Evolutionary conservation across 1,139 yeast genomes (phyloP).

Genomic region (Yamadazyma taylorii): DNA sequence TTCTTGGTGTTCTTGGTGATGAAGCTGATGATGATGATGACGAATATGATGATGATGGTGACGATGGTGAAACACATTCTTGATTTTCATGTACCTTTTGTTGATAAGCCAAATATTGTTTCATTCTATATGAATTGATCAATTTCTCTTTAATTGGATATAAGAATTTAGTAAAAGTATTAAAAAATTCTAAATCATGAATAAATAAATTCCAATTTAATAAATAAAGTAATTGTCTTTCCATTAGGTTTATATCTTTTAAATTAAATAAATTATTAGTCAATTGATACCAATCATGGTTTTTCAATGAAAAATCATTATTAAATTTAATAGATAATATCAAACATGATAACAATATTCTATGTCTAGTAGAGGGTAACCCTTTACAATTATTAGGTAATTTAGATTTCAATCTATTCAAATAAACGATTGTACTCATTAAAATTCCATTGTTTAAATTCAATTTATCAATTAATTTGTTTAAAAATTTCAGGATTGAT

Average conservation of each 20-base stretch:
- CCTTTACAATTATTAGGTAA: constrained; percentile 75
- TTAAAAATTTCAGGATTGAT: constrained; percentile 71
- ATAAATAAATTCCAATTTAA: constrained; percentile 71
- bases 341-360: constrained; percentile 71
- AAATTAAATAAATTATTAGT: constrained; percentile 69
- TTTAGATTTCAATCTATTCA: constrained; percentile 57
- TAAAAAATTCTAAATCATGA: constrained; percentile 51
- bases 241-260: constrained; percentile 77
- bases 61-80: constrained; percentile 7
- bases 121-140: constrained; percentile 41
- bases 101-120: constrained; percentile 32
- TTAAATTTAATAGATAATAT: constrained; percentile 72
- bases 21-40: neutral
- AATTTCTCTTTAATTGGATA: constrained; percentile 64
- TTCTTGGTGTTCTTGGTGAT: constrained; percentile 9
- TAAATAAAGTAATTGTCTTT: constrained; percentile 67
- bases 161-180: constrained; percentile 50
- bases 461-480: constrained; percentile 67
- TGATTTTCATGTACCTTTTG: constrained; percentile 7
- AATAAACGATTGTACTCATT: constrained; percentile 68
- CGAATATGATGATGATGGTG: constrained; percentile 1
- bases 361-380: constrained; percentile 73
- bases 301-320: constrained; percentile 76
- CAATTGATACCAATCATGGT: constrained; percentile 74
- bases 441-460: constrained; percentile 77